Evolutionary conservation across 768 basidiomycete species (phyloP), one percentile per base, ranked within the genome.

Genomic region (Lactarius tabidus): DNA sequence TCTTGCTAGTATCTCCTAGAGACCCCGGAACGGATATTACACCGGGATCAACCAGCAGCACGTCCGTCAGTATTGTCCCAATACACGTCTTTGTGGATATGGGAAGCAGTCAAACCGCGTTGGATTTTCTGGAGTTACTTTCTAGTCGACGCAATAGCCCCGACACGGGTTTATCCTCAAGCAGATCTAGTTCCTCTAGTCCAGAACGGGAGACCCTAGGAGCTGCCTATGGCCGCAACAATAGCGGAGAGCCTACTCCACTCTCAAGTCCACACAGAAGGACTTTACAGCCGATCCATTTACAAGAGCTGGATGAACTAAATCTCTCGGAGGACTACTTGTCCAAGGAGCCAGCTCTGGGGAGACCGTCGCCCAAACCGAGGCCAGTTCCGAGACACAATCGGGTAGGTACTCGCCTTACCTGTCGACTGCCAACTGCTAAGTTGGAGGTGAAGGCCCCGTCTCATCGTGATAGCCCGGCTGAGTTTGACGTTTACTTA

Each of bases 41-140:
- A 2, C 43, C 43, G 26, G 51, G 57, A 61, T 31, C 69, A 59
- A 33, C 60, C 35, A 43, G 60, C 36, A 57, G 57, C 6, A 57
- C 85, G 36, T 77, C 81, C 33, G 70, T 84, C n/a, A 71, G 72
- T n/a, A 57, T 84, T 9, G 77, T 78, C 12, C 89, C 93, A 12
- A 70, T 95, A 12, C 93, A 94, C 71, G 48, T 90, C n/a, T 91
- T 93, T 71, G 59, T 91, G 31, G 92, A 95, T 72, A 76, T 92
- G 54, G 81, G 75, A 38, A 72, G 77, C 61, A 68, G 79, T 23
- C 68, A 84, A 57, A 71, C 74, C 65, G 75, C 79, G 53, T 71
- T 84, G 38, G 71, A 74, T 0, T 89, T 89, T 67, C 43, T 88
- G 51, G 78, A 84, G 10, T 80, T 82, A 17, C 43, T 81, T 39